Evolutionary conservation across 2,329 filamentous ascomycete genomes (phyloP).

Genomic region (Botrytis aclada): DNA sequence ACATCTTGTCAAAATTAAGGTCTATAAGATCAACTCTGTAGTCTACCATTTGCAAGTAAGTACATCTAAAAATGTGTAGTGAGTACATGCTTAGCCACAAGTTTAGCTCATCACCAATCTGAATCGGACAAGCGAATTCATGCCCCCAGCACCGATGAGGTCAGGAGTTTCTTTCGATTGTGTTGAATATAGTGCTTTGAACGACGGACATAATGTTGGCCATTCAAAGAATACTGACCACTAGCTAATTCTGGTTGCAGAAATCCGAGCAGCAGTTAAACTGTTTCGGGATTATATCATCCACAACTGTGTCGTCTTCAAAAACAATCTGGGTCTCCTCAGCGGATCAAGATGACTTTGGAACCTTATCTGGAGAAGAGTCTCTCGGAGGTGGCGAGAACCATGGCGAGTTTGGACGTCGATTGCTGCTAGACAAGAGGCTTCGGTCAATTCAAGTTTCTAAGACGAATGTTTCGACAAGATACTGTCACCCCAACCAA

Average conservation of each 20-base stretch:
- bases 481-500: slow-evolving; percentile 17
- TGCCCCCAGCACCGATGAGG: slow-evolving; percentile 13
- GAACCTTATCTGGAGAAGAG: slow-evolving; percentile 3
- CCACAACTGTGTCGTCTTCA: slow-evolving; percentile 1
- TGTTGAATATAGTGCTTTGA: slow-evolving; percentile 16
- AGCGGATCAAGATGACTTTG: not conserved
- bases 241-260: slow-evolving; percentile 14
- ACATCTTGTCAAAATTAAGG: slow-evolving; percentile 18
- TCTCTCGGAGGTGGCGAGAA: slow-evolving; percentile 14
- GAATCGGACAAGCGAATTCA: slow-evolving; percentile 15
- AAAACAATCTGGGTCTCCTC: not conserved
- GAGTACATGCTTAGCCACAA: not conserved
- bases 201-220: slow-evolving; percentile 12
- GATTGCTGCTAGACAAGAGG: slow-evolving; percentile 14
- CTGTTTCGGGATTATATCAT: slow-evolving; percentile 21
- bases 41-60: slow-evolving; percentile 22
- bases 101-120: slow-evolving; percentile 21
- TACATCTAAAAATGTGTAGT: not conserved
- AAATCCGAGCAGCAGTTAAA: slow-evolving; percentile 13
- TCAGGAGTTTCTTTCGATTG: slow-evolving; percentile 8
- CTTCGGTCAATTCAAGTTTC: slow-evolving; percentile 21
- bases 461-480: slow-evolving; percentile 12
- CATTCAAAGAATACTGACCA: slow-evolving; percentile 4
- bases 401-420: slow-evolving; percentile 18
- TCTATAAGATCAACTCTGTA: slow-evolving; percentile 21